phyloP scores from a whole-genome alignment of 208 protist genomes.

The Crithidia expoeki region DNA sequence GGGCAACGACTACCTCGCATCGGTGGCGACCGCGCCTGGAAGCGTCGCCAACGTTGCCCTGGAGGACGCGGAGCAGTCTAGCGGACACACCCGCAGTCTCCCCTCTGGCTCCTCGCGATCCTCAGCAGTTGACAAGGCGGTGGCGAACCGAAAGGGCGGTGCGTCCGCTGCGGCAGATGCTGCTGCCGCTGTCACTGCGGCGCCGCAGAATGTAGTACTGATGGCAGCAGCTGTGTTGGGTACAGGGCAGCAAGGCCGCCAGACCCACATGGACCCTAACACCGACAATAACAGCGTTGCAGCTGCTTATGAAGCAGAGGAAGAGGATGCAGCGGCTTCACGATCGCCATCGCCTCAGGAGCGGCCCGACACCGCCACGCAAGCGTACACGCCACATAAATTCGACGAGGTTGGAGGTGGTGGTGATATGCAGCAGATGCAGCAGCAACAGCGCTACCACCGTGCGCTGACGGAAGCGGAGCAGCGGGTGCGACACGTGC shows the following conservation, averaged over 20 bases:
- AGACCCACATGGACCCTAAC: slow-evolving; percentile 2
- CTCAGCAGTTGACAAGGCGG: slow-evolving; percentile 6
- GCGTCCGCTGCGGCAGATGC: not conserved
- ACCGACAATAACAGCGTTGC: not conserved
- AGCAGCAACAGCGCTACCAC: slow-evolving; percentile 24
- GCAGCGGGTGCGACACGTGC: slow-evolving; percentile 58
- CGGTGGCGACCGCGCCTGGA: slow-evolving; percentile 10
- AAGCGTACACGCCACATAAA: not conserved
- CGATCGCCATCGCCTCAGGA: not conserved
- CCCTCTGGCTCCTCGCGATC: slow-evolving; percentile 5
- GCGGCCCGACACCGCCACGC: not conserved
- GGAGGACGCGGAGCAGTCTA: slow-evolving; percentile 3
- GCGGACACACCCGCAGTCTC: slow-evolving; percentile 1
- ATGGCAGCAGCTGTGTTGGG: too few relatives aligned
- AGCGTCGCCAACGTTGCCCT: slow-evolving; percentile 20
- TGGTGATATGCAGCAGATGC: not conserved
- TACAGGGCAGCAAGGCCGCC: not conserved
- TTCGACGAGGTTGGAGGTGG: not conserved
- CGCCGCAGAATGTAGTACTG: too few relatives aligned
- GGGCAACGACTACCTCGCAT: not conserved
- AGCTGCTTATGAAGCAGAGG: not conserved
- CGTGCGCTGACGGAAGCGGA: slow-evolving; percentile 52
- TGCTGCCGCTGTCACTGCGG: not conserved
- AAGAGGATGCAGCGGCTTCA: not conserved
- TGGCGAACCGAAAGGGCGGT: not conserved